These are phyloP conservation scores for Draba incana DNA, from an alignment of 345 rosid species.

Conservation along the genomic window DNA sequence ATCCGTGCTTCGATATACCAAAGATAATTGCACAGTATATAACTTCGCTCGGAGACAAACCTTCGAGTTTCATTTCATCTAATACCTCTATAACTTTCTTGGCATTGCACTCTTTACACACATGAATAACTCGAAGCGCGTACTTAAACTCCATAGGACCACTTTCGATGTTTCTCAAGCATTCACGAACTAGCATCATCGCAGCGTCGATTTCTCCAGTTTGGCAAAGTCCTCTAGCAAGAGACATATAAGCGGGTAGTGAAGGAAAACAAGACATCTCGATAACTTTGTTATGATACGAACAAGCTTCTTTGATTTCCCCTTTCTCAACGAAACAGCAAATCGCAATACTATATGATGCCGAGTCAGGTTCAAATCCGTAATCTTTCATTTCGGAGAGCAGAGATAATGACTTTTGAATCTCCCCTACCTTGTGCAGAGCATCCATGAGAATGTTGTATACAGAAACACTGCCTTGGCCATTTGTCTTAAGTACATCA, in stretches of 20 bases:
- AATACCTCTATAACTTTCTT: slow-evolving; percentile 64
- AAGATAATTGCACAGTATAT: slow-evolving; percentile 36
- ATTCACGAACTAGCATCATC: slow-evolving; percentile 75
- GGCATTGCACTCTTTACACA: slow-evolving; percentile 52
- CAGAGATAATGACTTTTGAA: slow-evolving; percentile 56
- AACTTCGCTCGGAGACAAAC: too few species aligned
- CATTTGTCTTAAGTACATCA: slow-evolving; percentile 52
- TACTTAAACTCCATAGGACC: slow-evolving; percentile 78
- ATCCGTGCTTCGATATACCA: slow-evolving; percentile 73
- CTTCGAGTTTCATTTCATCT: slow-evolving; percentile 62
- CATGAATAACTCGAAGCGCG: slow-evolving; percentile 52
- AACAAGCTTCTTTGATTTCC: slow-evolving; percentile 61
- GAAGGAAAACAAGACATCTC: slow-evolving; percentile 65
- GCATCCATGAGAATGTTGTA: slow-evolving; percentile 64
- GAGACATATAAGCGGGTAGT: slow-evolving; percentile 42
- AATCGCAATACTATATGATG: slow-evolving; percentile 52
- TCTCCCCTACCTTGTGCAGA: slow-evolving; percentile 50
- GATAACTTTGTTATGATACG: slow-evolving; percentile 62
- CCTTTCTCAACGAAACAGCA: slow-evolving; percentile 54
- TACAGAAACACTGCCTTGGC: slow-evolving; percentile 51
- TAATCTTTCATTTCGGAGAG: slow-evolving; percentile 52
- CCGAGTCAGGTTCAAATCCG: slow-evolving; percentile 51
- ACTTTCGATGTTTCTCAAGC: slow-evolving; percentile 60
- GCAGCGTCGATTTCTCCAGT: slow-evolving; percentile 75
- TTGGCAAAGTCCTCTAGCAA: slow-evolving; percentile 53